These are phyloP conservation scores for Agaricales sp. DNA, from an alignment of 1,284 basidiomycete genomes.

Conservation along the genomic window DNA sequence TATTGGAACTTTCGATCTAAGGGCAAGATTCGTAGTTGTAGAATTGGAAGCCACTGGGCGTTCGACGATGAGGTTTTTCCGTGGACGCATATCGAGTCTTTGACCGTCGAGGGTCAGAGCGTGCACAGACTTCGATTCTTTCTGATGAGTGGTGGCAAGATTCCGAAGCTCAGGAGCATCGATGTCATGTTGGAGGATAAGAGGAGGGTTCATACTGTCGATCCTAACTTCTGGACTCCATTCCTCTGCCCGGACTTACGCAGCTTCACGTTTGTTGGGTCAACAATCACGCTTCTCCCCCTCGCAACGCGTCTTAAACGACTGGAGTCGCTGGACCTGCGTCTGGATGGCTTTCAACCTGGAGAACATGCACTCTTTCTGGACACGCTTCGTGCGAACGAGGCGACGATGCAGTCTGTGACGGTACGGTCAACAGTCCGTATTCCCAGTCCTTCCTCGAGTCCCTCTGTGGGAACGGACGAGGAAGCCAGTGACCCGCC, in stretches of 20 bases:
- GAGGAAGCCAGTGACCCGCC: too few species aligned
- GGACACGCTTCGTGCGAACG: neutral
- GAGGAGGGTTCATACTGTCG: neutral
- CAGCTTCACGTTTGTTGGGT: neutral
- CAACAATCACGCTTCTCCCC: neutral
- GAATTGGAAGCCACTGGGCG: neutral
- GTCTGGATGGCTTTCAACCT: neutral
- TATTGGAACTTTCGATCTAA: neutral
- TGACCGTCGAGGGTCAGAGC: neutral
- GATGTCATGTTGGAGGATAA: neutral
- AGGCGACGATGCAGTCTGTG: neutral
- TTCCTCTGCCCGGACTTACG: neutral
- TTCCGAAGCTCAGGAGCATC: neutral
- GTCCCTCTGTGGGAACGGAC: neutral
- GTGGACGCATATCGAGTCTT: neutral
- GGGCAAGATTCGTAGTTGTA: neutral
- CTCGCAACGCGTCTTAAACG: neutral
- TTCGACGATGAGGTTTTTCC: neutral
- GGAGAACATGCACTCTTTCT: neutral
- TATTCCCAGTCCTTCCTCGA: neutral
- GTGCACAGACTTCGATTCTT: neutral
- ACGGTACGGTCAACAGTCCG: neutral
- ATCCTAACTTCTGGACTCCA: neutral
- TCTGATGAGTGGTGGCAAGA: neutral
- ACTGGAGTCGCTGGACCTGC: neutral